Base-by-base conservation (phyloP, 1,139 yeast species). In the Kodamaea suecica region DNA sequence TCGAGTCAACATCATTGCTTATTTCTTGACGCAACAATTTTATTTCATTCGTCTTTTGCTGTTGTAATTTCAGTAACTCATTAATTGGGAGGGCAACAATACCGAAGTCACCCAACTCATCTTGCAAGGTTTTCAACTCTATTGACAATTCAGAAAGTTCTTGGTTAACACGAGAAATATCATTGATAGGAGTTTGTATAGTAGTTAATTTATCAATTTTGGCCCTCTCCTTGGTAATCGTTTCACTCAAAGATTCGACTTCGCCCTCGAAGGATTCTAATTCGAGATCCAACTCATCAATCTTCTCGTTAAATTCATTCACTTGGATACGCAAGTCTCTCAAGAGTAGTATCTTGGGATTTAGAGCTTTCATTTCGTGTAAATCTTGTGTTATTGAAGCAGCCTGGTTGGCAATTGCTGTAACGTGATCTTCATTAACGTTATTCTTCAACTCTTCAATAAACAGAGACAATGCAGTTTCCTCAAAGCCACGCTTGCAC, bases 401-500 rank as follows among this genome's bases (percentile, higher is more conserved):
- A 10, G 76, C 61, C 16, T 55, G 60, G 17, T 53, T 52, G 23
- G 66, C 49, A 29, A 69, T 67, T 27, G 62, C 60, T 25, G 70
- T 66, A 13, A 58, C 55, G 26, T 57, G 59, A 42, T 59, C 56
- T 8, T 63, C 65, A 8, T 63, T 53, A 3, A 75, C 61, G 27
- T 70, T 68, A 0, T 45, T 60, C 57, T 43, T 56, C 38, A 49
- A 68, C 35, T 51, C 75, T 40, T 39, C 49, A 30, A 56, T 53
- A 35, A 70, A 70, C 3, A 42, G 44, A 1, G 51, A 38, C 17
- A 66, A 50, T 6, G 66, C 68, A 0, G 62, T 55, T 2, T 63
- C 63, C 25, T 72, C 74, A 57, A 84, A 84, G 15, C 67, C 60
- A 34, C 94, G 61, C 27, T 76, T 73, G 52, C 95, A 85, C 34